phyloP scores from a whole-genome alignment of 1,139 yeast species.

The Taiozyma sp. region DNA sequence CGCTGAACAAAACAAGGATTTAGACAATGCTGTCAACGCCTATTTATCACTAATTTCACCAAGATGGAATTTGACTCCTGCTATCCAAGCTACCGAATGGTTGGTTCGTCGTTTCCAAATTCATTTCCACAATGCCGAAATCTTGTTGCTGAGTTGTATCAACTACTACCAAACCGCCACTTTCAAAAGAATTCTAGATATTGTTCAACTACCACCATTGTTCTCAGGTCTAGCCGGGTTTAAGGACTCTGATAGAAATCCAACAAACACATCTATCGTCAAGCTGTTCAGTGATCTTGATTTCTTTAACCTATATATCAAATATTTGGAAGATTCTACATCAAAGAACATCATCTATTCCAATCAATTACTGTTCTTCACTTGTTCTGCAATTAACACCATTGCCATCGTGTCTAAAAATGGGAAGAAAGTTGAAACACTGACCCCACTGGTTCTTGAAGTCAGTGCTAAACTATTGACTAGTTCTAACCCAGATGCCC shows the following conservation, averaged over 20 bases:
- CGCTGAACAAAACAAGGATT: conserved; percentile 66
- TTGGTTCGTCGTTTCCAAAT: conserved; percentile 87
- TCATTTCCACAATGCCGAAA: conserved; percentile 76
- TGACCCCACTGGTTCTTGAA: conserved; percentile 56
- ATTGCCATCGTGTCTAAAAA: conserved; percentile 43
- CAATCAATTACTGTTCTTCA: conserved; percentile 72
- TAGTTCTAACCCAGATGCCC: conserved; percentile 56
- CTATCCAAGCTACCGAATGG: conserved; percentile 91
- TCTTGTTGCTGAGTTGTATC: conserved; percentile 61
- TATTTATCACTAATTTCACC: conserved; percentile 69
- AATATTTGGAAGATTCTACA: conserved; percentile 52
- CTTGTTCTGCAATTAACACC: conserved; percentile 66
- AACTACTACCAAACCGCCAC: conserved; percentile 75
- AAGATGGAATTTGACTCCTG: conserved; percentile 63
- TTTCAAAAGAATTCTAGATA: conserved; percentile 69
- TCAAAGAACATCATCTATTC: conserved; percentile 57
- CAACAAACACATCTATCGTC: conserved; percentile 65
- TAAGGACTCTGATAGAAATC: conserved; percentile 59
- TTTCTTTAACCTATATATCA: conserved; percentile 61
- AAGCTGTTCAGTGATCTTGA: conserved; percentile 72
- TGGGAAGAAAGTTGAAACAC: conserved; percentile 32
- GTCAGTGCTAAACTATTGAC: conserved; percentile 49
- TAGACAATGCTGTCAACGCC: conserved; percentile 70
- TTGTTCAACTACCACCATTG: conserved; percentile 68
- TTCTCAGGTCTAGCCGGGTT: conserved; percentile 69